Evolutionary conservation across 805 yeast genomes (phyloP).

Genomic region (Zygoascus ofunaensis): DNA sequence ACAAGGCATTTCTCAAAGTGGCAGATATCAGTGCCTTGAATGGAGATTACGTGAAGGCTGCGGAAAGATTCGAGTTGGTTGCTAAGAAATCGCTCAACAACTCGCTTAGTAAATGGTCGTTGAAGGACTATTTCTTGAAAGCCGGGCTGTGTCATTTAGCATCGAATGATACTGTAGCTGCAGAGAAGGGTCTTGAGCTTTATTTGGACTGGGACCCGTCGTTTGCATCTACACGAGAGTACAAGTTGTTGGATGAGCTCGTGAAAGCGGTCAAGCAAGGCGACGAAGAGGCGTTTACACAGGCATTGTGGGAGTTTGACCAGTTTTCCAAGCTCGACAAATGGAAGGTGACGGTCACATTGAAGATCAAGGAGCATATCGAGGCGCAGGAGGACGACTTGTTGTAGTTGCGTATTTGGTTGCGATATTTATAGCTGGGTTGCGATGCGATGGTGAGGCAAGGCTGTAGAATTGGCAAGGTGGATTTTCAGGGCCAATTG

Average conservation of each 20-base stretch:
- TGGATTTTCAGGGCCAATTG: neutral
- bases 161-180: constrained; percentile 76
- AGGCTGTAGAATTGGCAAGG: neutral
- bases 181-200: constrained; percentile 57
- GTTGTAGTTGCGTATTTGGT: constrained; percentile 11
- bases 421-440: no score
- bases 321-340: constrained; percentile 83
- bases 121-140: constrained; percentile 86
- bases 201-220: constrained; percentile 64
- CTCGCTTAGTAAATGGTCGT: constrained; percentile 75
- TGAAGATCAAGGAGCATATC: constrained; percentile 69
- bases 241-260: constrained; percentile 53
- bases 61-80: constrained; percentile 65
- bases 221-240: constrained; percentile 64
- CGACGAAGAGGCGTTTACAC: constrained; percentile 67
- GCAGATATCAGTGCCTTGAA: constrained; percentile 79
- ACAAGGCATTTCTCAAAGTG: constrained; percentile 77
- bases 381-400: constrained; percentile 64
- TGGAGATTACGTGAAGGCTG: constrained; percentile 68
- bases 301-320: constrained; percentile 71
- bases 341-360: constrained; percentile 76
- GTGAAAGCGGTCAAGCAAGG: constrained; percentile 70
- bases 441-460: neutral
- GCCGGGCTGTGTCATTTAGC: constrained; percentile 77
- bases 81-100: constrained; percentile 69